Percentiles rank a stretch among this genome's conserved stretches.
Evolutionary conservation across 1,284 basidiomycete species (phyloP).

Genomic region (Ustilago vetiveriae): DNA sequence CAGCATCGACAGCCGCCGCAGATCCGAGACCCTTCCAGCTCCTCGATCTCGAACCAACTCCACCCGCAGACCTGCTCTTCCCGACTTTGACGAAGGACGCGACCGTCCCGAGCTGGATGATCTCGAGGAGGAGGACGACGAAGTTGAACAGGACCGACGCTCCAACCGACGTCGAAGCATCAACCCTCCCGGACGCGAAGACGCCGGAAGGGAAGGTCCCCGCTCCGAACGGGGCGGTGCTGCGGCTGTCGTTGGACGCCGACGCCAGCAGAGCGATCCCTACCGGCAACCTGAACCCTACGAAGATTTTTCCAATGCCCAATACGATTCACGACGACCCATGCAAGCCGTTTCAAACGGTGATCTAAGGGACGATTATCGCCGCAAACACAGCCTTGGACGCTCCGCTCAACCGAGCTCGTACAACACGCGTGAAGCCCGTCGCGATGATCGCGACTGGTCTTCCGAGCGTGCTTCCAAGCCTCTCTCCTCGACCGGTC

Average conservation of each 20-base stretch:
- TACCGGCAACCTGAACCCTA: slow-evolving; percentile 30
- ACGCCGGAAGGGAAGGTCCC: not conserved
- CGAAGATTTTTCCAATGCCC: slow-evolving; percentile 35
- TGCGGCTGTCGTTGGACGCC: slow-evolving; percentile 9
- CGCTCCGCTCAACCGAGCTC: slow-evolving; percentile 19
- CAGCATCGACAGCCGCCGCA: slow-evolving; percentile 7
- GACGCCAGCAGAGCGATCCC: slow-evolving; percentile 34
- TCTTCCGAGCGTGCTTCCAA: slow-evolving; percentile 3
- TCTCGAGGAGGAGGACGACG: slow-evolving; percentile 23
- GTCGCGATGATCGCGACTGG: slow-evolving; percentile 18
- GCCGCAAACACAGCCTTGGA: slow-evolving; percentile 3
- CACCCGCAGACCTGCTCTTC: slow-evolving; percentile 26
- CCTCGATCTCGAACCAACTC: slow-evolving; percentile 13
- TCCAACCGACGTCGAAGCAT: slow-evolving; percentile 13
- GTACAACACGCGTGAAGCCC: slow-evolving; percentile 28
- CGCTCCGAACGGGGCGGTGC: slow-evolving; percentile 19
- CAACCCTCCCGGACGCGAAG: slow-evolving; percentile 7
- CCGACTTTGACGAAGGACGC: slow-evolving; percentile 16
- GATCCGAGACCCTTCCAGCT: slow-evolving; percentile 21
- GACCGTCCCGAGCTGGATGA: slow-evolving; percentile 28
- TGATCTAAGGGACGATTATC: slow-evolving; percentile 13
- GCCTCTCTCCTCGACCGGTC: slow-evolving; percentile 3
- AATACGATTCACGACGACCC: slow-evolving; percentile 10
- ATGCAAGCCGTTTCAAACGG: slow-evolving; percentile 16
- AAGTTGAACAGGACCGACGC: slow-evolving; percentile 11